Evolutionary conservation across 257 asterid species (phyloP).

Genomic region (Scutellaria galericulata): DNA sequence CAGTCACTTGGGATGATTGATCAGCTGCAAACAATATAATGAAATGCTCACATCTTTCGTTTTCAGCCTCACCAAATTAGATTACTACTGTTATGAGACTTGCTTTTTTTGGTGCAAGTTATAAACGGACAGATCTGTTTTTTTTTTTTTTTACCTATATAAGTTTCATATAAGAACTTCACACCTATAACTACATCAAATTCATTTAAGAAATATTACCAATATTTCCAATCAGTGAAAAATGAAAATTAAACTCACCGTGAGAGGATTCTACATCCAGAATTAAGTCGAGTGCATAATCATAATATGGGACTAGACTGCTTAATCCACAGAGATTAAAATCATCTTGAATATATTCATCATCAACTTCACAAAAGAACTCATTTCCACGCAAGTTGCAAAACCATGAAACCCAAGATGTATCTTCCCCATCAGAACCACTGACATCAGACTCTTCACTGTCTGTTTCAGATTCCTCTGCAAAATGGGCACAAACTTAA

Average conservation of each 20-base stretch:
- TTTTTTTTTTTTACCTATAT: not conserved
- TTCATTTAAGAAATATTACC: slow-evolving; percentile 9
- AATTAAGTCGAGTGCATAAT: slow-evolving; percentile 93
- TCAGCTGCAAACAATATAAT: slow-evolving; percentile 9
- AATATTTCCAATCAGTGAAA: not conserved
- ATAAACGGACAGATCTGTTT: not conserved
- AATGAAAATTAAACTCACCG: slow-evolving; percentile 51
- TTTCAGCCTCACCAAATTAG: not conserved
- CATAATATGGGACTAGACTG: slow-evolving; percentile 95
- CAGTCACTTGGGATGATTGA: not conserved
- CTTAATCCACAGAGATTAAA: slow-evolving; percentile 96
- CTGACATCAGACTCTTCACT: slow-evolving; percentile 96
- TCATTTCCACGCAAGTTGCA: slow-evolving; percentile 99
- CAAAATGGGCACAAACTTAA: slow-evolving; percentile 38
- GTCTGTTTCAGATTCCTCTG: slow-evolving; percentile 96
- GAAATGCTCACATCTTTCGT: not conserved
- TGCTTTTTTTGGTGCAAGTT: not conserved
- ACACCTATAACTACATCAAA: not conserved
- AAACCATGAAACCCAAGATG: slow-evolving; percentile 99
- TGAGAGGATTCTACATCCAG: slow-evolving; percentile 96
- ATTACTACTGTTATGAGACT: not conserved
- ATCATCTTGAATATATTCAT: slow-evolving; percentile 96
- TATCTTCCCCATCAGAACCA: slow-evolving; percentile 98
- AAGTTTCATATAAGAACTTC: not conserved
- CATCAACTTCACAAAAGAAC: slow-evolving; percentile 97